Evolutionary conservation across 805 yeast species (phyloP).

Genomic region (Sungouiella blattae): DNA sequence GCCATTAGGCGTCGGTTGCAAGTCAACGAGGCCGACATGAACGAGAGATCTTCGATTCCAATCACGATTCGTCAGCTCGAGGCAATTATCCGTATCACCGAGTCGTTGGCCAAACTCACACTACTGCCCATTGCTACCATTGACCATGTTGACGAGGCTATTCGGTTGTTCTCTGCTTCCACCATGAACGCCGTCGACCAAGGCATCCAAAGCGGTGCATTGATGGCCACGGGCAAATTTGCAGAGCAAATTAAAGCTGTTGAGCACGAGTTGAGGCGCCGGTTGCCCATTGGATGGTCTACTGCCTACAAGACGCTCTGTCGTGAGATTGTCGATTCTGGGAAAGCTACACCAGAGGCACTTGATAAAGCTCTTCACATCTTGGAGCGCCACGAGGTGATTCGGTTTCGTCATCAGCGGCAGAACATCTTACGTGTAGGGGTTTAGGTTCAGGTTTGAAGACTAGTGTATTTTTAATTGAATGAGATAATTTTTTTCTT

Average conservation of each 20-base stretch:
- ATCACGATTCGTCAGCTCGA: constrained; percentile 96
- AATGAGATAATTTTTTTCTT: too few species aligned
- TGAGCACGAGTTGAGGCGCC: constrained; percentile 80
- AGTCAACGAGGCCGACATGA: constrained; percentile 71
- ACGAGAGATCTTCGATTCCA: constrained; percentile 92
- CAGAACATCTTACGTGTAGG: constrained; percentile 17
- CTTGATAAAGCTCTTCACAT: constrained; percentile 79
- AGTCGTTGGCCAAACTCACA: constrained; percentile 83
- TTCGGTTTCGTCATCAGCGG: constrained; percentile 77
- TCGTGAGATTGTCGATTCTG: constrained; percentile 73
- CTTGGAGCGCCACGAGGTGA: constrained; percentile 81
- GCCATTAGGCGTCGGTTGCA: constrained; percentile 82
- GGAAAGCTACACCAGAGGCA: constrained; percentile 62
- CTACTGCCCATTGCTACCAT: constrained; percentile 80
- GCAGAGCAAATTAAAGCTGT: constrained; percentile 72
- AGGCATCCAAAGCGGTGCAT: constrained; percentile 45
- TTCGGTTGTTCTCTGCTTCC: constrained; percentile 90
- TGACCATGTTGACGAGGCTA: constrained; percentile 93
- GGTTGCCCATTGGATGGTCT: constrained; percentile 96
- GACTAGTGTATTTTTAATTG: neutral
- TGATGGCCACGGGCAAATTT: constrained; percentile 52
- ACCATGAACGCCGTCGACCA: constrained; percentile 93
- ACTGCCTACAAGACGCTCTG: constrained; percentile 81
- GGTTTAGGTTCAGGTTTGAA: constrained; percentile 6
- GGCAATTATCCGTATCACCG: constrained; percentile 94